Conservation (phyloP, 768 basidiomycete genomes). For the Dentipellis sp. region DNA sequence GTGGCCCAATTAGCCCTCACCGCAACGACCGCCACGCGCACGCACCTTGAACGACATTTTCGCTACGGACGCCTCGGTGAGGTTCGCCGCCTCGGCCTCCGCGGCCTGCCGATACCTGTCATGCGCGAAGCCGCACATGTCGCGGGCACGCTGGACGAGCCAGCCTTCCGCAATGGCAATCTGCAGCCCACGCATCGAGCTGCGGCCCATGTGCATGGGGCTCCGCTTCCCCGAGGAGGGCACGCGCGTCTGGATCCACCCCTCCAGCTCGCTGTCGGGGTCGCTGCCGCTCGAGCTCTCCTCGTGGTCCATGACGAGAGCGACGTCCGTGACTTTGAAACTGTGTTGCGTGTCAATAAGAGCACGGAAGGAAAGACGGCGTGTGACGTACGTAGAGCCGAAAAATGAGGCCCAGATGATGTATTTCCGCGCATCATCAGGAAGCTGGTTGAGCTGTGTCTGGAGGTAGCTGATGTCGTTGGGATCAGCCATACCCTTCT, state of each 20-base stretch:
- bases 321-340: conserved; percentile 67
- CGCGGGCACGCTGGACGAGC: conserved; percentile 61
- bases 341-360: conserved; percentile 22
- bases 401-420: conserved; percentile 67
- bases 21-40: background rate
- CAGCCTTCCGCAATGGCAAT: conserved; percentile 62
- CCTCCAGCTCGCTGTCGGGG: conserved; percentile 38
- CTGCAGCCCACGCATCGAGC: conserved; percentile 62
- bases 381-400: conserved; percentile 52
- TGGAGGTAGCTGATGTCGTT: conserved; percentile 55
- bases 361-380: background rate
- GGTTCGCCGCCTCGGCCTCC: conserved; percentile 43
- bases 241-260: conserved; percentile 44
- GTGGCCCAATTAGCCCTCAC: background rate
- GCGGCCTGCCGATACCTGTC: conserved; percentile 70
- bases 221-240: conserved; percentile 38
- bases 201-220: conserved; percentile 28
- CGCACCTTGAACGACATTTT: conserved; percentile 65
- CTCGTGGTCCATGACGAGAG: conserved; percentile 68
- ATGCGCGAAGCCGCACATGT: conserved; percentile 72
- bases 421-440: conserved; percentile 57
- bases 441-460: conserved; percentile 48
- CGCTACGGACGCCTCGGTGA: conserved; percentile 40
- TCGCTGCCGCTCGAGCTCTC: conserved; percentile 38
- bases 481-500: conserved; percentile 44